Evolutionary conservation across 2,329 filamentous ascomycete genomes (phyloP), one percentile per base, ranked within the genome.

Genomic region (Mycosphaerella sp.): DNA sequence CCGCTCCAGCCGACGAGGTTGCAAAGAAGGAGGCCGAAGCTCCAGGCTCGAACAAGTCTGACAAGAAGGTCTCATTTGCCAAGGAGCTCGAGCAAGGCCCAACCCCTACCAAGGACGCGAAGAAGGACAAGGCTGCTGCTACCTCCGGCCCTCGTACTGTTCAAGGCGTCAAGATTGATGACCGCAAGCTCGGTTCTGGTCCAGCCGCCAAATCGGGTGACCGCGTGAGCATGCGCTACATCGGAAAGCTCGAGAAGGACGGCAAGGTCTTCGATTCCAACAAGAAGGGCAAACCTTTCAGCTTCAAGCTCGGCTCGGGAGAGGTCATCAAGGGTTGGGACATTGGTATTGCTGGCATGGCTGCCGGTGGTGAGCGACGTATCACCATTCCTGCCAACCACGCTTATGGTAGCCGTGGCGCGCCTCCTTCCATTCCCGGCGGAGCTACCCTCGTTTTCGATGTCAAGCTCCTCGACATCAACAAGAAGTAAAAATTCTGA

Each of bases 321-420:
- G 89, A 97, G 74, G 95, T 98, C 67, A 98, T 98, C 79, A 93
- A 95, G 81, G 93, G 93, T 64, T 97, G 93, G 95, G 95, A 98
- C 72, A 82, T 97, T 62, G 93, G 93, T 75, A 78, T 98, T 64
- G 80, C 81, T 64, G 95, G 95, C 74, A 96, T 98, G 89, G 79
- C 85, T 64, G 85, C 91, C 64, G 93, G 93, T 68, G 90, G 89
- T 67, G 95, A 98, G 80, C 89, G 93, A 67, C 86, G 93, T 64
- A 80, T 98, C 67, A 91, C 84, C 59, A 90, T 98, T 67, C 95
- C 95, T 45, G 79, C 93, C 45, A 77, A 86, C 66, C 83, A 92
- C 55, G 95, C 87, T 66, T 98, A 98, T 73, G 93, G 95, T 74
- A 90, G 82, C 75, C 86, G 88, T 76, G 78, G 61, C 29, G 56